These are phyloP conservation scores for Diaporthe batatas DNA, from an alignment of 2,329 filamentous ascomycete genomes.

Conservation along the genomic window DNA sequence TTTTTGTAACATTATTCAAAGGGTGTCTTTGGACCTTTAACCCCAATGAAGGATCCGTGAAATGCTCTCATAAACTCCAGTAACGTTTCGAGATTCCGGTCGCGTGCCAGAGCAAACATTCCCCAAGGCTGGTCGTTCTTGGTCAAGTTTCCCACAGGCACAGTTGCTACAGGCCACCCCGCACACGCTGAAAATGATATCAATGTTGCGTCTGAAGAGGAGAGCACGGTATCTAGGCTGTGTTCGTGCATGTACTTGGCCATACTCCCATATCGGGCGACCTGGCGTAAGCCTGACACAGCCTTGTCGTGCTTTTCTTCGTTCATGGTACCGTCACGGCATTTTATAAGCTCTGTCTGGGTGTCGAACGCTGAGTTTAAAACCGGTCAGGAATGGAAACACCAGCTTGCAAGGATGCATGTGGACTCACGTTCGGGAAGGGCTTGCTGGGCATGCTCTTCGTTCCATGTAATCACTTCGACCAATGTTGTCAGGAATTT, in stretches of 20 bases:
- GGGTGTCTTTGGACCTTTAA: neutral
- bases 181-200: slow-evolving; percentile 44
- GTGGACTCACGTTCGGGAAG: slow-evolving; percentile 45
- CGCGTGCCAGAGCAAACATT: slow-evolving; percentile 46
- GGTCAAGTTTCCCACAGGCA: slow-evolving; percentile 45
- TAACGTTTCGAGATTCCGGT: slow-evolving; percentile 43
- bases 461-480: slow-evolving; percentile 46
- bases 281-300: slow-evolving; percentile 27
- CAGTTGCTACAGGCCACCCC: slow-evolving; percentile 48
- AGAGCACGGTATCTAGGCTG: slow-evolving; percentile 44
- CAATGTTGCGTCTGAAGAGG: slow-evolving; percentile 43
- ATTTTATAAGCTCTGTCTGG: slow-evolving; percentile 42
- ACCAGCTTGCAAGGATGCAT: too few species aligned
- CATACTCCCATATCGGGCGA: slow-evolving; percentile 40
- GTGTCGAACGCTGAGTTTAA: slow-evolving; percentile 32
- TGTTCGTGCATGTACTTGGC: slow-evolving; percentile 39
- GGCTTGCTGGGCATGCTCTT: slow-evolving; percentile 42
- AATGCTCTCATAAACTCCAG: slow-evolving; percentile 46
- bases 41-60: slow-evolving; percentile 25
- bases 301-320: slow-evolving; percentile 36
- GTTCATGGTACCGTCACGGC: slow-evolving; percentile 40
- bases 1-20: neutral
- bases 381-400: neutral
- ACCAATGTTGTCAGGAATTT: neutral
- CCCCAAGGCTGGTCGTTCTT: slow-evolving; percentile 48